Conservation (phyloP, 1,139 yeast genomes). For the Taiozyma onychis region DNA sequence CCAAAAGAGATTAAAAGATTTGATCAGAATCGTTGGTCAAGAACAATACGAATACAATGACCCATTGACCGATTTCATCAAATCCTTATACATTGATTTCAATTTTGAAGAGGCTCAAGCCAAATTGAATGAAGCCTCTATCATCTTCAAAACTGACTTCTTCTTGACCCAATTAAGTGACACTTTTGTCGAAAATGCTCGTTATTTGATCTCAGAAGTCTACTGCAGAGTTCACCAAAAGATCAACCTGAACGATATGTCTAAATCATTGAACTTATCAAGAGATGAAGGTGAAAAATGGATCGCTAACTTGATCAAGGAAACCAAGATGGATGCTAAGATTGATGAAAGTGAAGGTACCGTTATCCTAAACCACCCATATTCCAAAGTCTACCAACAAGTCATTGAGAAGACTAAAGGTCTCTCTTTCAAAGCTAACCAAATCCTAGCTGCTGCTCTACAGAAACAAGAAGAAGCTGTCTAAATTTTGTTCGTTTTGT, state of each 20-base stretch:
- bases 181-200: slow-evolving; percentile 39
- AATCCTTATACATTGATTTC: slow-evolving; percentile 48
- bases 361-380: slow-evolving; percentile 41
- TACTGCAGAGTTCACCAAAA: slow-evolving; percentile 48
- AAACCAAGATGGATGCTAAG: slow-evolving; percentile 44
- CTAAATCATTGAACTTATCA: slow-evolving; percentile 36
- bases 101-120: slow-evolving; percentile 47
- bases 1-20: slow-evolving; percentile 50
- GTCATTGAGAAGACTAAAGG: slow-evolving; percentile 58
- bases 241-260: slow-evolving; percentile 38
- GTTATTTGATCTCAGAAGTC: slow-evolving; percentile 45
- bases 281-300: slow-evolving; percentile 45
- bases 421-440: slow-evolving; percentile 49
- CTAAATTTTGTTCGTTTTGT: slow-evolving; percentile 7
- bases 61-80: slow-evolving; percentile 51
- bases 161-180: slow-evolving; percentile 41
- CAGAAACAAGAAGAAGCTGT: slow-evolving; percentile 22
- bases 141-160: slow-evolving; percentile 46
- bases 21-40: slow-evolving; percentile 48
- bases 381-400: slow-evolving; percentile 45
- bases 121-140: slow-evolving; percentile 40
- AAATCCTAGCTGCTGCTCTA: slow-evolving; percentile 36
- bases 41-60: slow-evolving; percentile 58
- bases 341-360: slow-evolving; percentile 44
- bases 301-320: slow-evolving; percentile 43